A percentile compares a stretch with the other conserved stretches of the same genome.
phyloP scores from a whole-genome alignment of 371 early-diverging fungal species.

The Dipsacomyces acuminosporus region DNA sequence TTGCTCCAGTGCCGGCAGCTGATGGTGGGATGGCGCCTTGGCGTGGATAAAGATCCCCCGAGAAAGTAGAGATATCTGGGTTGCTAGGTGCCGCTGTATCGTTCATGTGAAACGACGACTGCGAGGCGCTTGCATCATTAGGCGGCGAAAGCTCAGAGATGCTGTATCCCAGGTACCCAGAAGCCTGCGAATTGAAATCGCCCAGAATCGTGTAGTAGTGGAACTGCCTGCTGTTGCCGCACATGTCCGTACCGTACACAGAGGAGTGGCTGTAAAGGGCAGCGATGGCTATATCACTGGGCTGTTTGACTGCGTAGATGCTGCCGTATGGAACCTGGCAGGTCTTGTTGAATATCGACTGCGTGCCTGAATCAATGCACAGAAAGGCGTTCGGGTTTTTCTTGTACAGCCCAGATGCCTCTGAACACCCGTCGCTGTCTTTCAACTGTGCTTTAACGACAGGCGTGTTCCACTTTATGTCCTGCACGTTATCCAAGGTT shows the following conservation, averaged over 20 bases:
- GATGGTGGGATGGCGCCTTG: no score
- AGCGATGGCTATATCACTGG: conserved; percentile 15
- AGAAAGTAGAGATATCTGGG: no score
- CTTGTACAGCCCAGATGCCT: conserved; percentile 15
- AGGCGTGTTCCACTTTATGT: conserved; percentile 18
- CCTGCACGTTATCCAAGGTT: conserved; percentile 8
- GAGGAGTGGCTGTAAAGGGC: conserved; percentile 32
- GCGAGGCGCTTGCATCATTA: background rate
- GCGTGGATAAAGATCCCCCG: no score
- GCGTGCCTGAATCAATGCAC: conserved; percentile 15
- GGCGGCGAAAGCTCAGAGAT: background rate
- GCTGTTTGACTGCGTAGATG: conserved; percentile 29
- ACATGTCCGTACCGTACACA: conserved; percentile 28
- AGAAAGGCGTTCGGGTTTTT: conserved; percentile 22
- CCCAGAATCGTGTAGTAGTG: conserved; percentile 36
- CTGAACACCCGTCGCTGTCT: conserved; percentile 16
- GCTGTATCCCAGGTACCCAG: no score
- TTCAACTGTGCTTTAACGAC: conserved; percentile 1
- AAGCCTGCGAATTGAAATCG: conserved; percentile 32
- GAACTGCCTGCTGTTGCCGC: conserved; percentile 14
- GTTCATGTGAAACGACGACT: background rate
- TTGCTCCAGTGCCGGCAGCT: no score
- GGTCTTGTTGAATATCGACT: conserved; percentile 11
- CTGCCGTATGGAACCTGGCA: conserved; percentile 33
- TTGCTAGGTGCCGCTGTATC: no score